These are phyloP conservation scores for Cunninghamia lanceolata DNA, from an alignment of 75 land plant species.

Conservation along the genomic window DNA sequence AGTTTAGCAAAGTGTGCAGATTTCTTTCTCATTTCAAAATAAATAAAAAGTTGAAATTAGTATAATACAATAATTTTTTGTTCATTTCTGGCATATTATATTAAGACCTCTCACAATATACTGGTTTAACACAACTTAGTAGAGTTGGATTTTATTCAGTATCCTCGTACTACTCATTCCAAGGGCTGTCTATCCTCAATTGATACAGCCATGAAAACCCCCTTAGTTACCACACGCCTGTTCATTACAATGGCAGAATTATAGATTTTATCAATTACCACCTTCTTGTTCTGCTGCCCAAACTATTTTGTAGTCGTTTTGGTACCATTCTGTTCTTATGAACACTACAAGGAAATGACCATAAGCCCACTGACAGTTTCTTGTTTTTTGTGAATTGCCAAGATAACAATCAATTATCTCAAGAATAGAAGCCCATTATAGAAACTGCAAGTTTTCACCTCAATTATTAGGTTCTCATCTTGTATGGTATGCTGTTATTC, in stretches of 20 bases:
- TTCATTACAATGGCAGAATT: neutral
- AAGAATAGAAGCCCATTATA: neutral
- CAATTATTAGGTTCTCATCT: neutral
- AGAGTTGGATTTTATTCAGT: neutral
- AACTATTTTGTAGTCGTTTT: neutral
- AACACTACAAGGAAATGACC: neutral
- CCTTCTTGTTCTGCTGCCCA: neutral
- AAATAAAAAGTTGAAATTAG: no score
- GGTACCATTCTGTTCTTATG: neutral
- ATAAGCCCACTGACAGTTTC: neutral
- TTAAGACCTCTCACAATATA: neutral
- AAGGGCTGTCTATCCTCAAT: neutral
- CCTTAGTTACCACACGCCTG: neutral
- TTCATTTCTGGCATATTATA: no score
- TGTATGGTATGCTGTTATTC: neutral
- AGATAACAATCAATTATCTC: neutral
- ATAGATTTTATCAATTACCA: neutral
- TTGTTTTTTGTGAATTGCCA: neutral
- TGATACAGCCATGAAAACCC: neutral
- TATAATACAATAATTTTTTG: no score
- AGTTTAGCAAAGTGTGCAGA: no score
- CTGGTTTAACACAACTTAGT: neutral
- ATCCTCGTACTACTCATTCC: neutral
- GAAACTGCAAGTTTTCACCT: neutral
- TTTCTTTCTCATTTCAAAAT: no score